Evolutionary conservation across 768 basidiomycete species (phyloP), one percentile per base, ranked within the genome.

Genomic region (Auriculariales sp.): DNA sequence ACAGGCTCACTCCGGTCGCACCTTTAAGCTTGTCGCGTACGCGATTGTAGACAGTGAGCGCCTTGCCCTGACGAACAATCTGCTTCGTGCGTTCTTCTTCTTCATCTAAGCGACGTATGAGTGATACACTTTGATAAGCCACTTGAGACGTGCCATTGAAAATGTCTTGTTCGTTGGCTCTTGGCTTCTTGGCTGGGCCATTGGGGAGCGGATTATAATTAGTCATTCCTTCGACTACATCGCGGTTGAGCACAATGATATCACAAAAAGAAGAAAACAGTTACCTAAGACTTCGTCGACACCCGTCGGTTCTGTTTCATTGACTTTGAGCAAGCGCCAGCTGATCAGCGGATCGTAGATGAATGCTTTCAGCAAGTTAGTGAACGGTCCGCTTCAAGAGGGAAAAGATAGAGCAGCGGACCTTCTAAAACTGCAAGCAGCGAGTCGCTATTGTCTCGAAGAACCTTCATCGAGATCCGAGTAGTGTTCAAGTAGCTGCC

Each of bases 331-430:
- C 51, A 68, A 52, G 49, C 66, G 59, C 67, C 67, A 72, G 39
- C 68, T 68, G 58, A 73, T 66, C 44, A 72, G 56, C 6, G 71
- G 71, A 53, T 73, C 71, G 53, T 71, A 70, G 11, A 72, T 68
- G 54, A 73, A 73, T 2, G 71, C 70, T 54, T 71, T 71, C 34
- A 73, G 59, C n/a, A n/a, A n/a, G n/a, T n/a, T n/a, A n/a, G n/a
- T n/a, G n/a, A n/a, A n/a, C n/a, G n/a, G n/a, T n/a, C n/a, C n/a
- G n/a, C n/a, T n/a, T n/a, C n/a, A n/a, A n/a, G n/a, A n/a, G n/a
- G n/a, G n/a, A n/a, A n/a, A n/a, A n/a, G n/a, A 25, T 9, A 7
- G 6, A 24, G 14, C 7, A 19, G 39, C 39, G 22, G 12, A 44
- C 39, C 39, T 54, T 73, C 39, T 10, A 44, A 19, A 10, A 73